These are phyloP conservation scores for Nicotiana rustica DNA, from an alignment of 305 asterid genomes.

Conservation along the genomic window DNA sequence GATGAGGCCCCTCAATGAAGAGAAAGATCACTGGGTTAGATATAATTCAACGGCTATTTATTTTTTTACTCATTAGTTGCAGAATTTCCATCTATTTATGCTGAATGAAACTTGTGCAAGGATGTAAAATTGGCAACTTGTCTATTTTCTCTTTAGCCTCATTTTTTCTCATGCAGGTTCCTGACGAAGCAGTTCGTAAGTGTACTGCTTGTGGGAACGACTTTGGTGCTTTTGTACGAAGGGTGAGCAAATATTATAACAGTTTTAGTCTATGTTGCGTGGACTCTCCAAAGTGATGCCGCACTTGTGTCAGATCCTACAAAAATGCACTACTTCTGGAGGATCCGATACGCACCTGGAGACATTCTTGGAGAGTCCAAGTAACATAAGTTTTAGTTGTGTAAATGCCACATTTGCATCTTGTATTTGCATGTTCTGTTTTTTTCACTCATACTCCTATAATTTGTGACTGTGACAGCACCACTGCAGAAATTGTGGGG, in stretches of 20 bases:
- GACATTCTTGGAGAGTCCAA: too few relatives aligned
- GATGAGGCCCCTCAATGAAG: constrained; percentile 72
- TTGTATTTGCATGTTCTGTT: neutral
- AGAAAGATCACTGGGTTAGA: constrained; percentile 96
- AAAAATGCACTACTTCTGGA: too few relatives aligned
- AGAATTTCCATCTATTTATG: neutral
- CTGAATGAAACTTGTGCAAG: neutral
- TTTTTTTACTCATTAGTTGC: constrained; percentile 18
- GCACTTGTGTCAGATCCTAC: too few relatives aligned
- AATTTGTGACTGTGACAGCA: constrained; percentile 61
- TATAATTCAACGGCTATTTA: constrained; percentile 29
- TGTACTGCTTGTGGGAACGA: constrained; percentile 70
- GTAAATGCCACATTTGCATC: neutral
- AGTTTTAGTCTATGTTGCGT: neutral
- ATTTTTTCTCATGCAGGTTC: constrained; percentile 61
- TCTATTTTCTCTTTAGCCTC: neutral
- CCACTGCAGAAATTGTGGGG: constrained; percentile 95
- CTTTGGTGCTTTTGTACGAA: constrained; percentile 79
- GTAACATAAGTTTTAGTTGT: neutral
- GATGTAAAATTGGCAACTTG: neutral
- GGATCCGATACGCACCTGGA: too few relatives aligned
- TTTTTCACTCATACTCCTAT: constrained; percentile 25
- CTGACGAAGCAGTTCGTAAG: constrained; percentile 84
- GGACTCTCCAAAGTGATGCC: too few relatives aligned
- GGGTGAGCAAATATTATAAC: constrained; percentile 55